These are phyloP conservation scores for Rhynchospora tenuis DNA, from an alignment of 176 grass and related monocot species.

Conservation along the genomic window DNA sequence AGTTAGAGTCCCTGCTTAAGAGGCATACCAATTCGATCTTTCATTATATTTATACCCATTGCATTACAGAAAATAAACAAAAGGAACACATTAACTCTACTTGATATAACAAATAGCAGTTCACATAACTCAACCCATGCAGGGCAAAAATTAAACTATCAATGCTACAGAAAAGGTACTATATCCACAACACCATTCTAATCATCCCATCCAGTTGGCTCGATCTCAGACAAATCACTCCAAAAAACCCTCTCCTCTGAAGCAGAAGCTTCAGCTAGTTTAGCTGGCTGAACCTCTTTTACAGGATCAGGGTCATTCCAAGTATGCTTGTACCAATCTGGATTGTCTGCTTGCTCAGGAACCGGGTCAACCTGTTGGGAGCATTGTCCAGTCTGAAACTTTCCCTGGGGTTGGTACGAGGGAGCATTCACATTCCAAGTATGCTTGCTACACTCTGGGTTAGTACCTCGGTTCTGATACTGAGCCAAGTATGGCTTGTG, in stretches of 20 bases:
- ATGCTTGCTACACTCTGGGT: constrained; percentile 4
- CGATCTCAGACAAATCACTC: constrained; percentile 43
- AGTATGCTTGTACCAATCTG: constrained; percentile 22
- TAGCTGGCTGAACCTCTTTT: background rate
- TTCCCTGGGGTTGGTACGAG: constrained; percentile 3
- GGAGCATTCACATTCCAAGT: constrained; percentile 13
- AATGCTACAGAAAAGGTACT: background rate
- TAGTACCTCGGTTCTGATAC: background rate
- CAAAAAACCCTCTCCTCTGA: constrained; percentile 18
- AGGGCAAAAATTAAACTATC: background rate
- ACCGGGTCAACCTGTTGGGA: background rate
- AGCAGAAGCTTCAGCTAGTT: background rate
- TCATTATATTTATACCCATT: background rate
- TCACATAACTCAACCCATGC: background rate
- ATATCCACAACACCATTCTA: background rate
- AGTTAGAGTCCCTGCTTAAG: background rate
- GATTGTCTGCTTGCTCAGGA: background rate
- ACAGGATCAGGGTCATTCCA: background rate
- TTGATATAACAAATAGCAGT: background rate
- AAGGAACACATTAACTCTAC: background rate
- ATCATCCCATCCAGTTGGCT: constrained; percentile 48
- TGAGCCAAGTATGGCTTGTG: constrained; percentile 27
- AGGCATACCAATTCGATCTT: background rate
- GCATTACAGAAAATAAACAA: background rate
- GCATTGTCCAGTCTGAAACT: background rate